phyloP scores from a whole-genome alignment of 2,329 filamentous ascomycete species.

The Venturia nashicola region DNA sequence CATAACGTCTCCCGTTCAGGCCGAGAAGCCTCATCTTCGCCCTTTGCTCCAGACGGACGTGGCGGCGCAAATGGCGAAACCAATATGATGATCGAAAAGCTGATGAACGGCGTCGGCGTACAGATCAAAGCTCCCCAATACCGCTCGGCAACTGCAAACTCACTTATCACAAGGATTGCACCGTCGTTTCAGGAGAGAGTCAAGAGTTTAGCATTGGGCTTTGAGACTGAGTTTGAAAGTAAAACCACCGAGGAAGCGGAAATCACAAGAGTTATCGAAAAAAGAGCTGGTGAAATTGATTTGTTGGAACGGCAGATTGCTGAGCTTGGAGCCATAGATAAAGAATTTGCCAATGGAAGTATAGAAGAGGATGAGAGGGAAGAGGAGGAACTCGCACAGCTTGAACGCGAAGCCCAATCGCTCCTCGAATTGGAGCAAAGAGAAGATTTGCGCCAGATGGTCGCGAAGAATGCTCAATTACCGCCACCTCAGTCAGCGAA shows the following conservation, averaged over 20 bases:
- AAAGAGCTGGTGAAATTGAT: constrained; percentile 56
- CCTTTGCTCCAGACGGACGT: constrained; percentile 30
- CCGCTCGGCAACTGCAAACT: constrained; percentile 34
- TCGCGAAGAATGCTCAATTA: constrained; percentile 10
- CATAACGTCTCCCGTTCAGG: constrained; percentile 28
- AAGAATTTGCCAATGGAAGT: background rate
- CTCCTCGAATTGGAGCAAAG: constrained; percentile 33
- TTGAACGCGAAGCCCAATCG: constrained; percentile 25
- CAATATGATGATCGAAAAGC: constrained; percentile 2
- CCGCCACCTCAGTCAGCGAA: constrained; percentile 7
- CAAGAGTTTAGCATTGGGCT: constrained; percentile 34
- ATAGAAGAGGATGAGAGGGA: constrained; percentile 3
- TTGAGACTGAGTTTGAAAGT: constrained; percentile 64
- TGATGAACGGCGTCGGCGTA: constrained; percentile 9
- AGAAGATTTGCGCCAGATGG: constrained; percentile 23
- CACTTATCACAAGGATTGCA: constrained; percentile 53
- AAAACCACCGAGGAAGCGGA: constrained; percentile 45
- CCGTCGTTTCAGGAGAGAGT: constrained; percentile 38
- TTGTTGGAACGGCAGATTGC: constrained; percentile 46
- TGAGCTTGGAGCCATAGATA: constrained; percentile 24
- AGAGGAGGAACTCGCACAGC: constrained; percentile 6
- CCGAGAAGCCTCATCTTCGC: constrained; percentile 64
- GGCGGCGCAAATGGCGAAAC: constrained; percentile 11
- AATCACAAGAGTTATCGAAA: constrained; percentile 36
- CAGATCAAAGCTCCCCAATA: constrained; percentile 18